Base-by-base conservation (phyloP, 1,139 yeast species). In the Zygosaccharomyces sapae region DNA sequence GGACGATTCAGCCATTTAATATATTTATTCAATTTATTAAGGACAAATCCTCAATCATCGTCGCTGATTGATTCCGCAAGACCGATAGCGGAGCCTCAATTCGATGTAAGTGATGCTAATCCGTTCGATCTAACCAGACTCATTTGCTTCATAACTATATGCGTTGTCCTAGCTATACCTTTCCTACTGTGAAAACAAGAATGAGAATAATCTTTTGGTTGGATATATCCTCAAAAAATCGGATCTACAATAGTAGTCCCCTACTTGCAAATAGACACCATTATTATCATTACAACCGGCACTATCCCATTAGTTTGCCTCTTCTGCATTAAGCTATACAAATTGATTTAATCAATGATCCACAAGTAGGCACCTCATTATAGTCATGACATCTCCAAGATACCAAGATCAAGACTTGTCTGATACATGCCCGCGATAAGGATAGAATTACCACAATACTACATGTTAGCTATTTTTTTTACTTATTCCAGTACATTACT, bases 41-140 rank as follows among this genome's bases (percentile, higher is more conserved):
- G 7, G 8, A n/a, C 30, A 24, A 12, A 10, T 7, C 9, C 9
- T 9, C 31, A 27, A 27, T 12, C 31, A 2, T 27, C 31, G n/a
- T 8, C n/a, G n/a, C 12, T 12, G 3, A 10, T 12, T 8, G 13
- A 22, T 13, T 4, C 41, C 12, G 18, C 13, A n/a, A 49, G 53
- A n/a, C 42, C 53, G 2, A 51, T 58, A 36, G 48, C 49, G 9
- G 34, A 49, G 5, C 39, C 49, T 2, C 52, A 51, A 24, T 52
- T 52, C 22, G 55, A 56, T 18, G 60, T 61, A 19, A 58, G 51
- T 7, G 59, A 55, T 43, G 54, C 54, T 4, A 60, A 62, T 36
- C 53, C 58, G 1, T 49, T 58, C 24, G 48, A 55, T 34, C 40
- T 43, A n/a, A 31, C 33, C 4, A 47, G 59, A 25, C 43, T 58